These are phyloP conservation scores for Myxozyma lipomycoides DNA, from an alignment of 805 yeast genomes.

Conservation along the genomic window DNA sequence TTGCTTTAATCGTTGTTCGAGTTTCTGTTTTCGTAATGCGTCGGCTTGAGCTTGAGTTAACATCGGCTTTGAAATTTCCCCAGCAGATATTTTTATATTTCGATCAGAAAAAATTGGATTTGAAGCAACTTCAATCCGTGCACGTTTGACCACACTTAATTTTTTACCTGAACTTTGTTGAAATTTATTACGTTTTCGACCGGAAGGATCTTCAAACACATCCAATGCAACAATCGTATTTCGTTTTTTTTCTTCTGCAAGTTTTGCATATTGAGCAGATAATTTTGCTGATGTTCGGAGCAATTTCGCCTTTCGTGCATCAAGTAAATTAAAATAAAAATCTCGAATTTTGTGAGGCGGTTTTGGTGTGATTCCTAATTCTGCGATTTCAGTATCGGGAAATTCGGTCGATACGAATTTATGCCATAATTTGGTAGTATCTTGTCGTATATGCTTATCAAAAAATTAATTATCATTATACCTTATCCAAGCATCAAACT, in stretches of 20 bases:
- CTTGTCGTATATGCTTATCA: constrained; percentile 30
- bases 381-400: constrained; percentile 31
- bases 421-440: constrained; percentile 38
- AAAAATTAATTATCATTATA: neutral
- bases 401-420: constrained; percentile 35
- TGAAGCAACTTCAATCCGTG: constrained; percentile 12
- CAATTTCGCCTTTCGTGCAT: constrained; percentile 36
- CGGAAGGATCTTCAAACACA: constrained; percentile 11
- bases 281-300: constrained; percentile 17
- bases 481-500: neutral
- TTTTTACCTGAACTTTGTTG: constrained; percentile 6
- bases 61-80: neutral
- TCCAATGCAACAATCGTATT: constrained; percentile 18
- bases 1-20: neutral
- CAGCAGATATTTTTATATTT: neutral
- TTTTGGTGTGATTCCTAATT: constrained; percentile 33
- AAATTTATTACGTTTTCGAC: constrained; percentile 1
- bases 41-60: constrained; percentile 19
- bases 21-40: constrained; percentile 9
- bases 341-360: constrained; percentile 26
- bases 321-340: constrained; percentile 31
- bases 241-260: constrained; percentile 11
- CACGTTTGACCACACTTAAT: constrained; percentile 18
- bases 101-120: constrained; percentile 11
- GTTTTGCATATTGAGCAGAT: constrained; percentile 16